These are phyloP conservation scores for Sporisorium scitamineum DNA, from an alignment of 1,284 basidiomycete genomes.

Conservation along the genomic window DNA sequence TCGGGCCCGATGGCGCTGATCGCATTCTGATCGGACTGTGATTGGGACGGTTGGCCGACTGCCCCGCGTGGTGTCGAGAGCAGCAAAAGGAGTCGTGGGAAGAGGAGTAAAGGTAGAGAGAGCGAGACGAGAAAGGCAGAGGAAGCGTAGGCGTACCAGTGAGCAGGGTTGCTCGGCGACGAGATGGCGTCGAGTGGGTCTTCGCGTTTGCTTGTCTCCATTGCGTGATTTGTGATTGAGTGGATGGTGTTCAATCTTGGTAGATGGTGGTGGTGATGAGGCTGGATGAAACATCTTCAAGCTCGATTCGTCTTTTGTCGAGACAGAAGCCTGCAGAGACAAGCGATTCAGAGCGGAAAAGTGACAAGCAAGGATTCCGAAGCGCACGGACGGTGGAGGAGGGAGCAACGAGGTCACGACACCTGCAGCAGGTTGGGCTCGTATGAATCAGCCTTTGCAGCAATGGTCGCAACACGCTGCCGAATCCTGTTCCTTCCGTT, in stretches of 20 bases:
- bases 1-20: slow-evolving; percentile 46
- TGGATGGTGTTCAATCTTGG: neutral
- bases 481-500: too few species aligned
- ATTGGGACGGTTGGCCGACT: slow-evolving; percentile 28
- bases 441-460: slow-evolving; percentile 18
- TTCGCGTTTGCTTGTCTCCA: slow-evolving; percentile 29
- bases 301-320: neutral
- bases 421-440: neutral
- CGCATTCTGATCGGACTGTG: slow-evolving; percentile 14
- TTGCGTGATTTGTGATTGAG: slow-evolving; percentile 2
- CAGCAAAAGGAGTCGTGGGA: slow-evolving; percentile 44
- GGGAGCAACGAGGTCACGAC: slow-evolving; percentile 22
- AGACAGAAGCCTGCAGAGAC: neutral
- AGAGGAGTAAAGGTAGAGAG: slow-evolving; percentile 43
- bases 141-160: slow-evolving; percentile 51
- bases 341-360: too few species aligned
- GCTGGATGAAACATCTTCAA: neutral
- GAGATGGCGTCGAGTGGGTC: slow-evolving; percentile 34
- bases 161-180: slow-evolving; percentile 47
- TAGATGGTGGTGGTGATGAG: neutral
- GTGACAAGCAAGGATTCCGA: too few species aligned
- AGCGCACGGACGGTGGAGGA: slow-evolving; percentile 21
- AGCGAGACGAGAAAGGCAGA: slow-evolving; percentile 41
- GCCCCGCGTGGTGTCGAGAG: slow-evolving; percentile 49
- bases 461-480: too few species aligned